A percentile compares a stretch with the other conserved stretches of the same genome.
These are phyloP conservation scores for Castanospermum australe DNA, from an alignment of 306 rosid genomes.

Conservation along the genomic window DNA sequence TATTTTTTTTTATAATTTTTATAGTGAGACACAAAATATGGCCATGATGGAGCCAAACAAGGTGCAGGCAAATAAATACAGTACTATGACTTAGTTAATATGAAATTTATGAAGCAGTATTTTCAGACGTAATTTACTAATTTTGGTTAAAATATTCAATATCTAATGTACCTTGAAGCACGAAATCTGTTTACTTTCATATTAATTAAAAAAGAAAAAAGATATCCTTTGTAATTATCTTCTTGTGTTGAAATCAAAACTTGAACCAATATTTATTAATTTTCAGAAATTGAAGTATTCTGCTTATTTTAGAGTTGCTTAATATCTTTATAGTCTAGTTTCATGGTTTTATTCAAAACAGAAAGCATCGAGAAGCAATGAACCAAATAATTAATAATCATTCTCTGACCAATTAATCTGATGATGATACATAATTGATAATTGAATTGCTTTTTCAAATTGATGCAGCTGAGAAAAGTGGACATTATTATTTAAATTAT, in stretches of 20 bases:
- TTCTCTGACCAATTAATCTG: slow-evolving; percentile 33
- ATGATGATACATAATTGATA: slow-evolving; percentile 35
- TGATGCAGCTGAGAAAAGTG: slow-evolving; percentile 32
- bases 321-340: not conserved
- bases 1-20: no score
- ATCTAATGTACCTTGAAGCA: not conserved
- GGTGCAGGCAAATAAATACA: not conserved
- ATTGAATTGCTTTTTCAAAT: slow-evolving; percentile 20
- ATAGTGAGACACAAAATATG: not conserved
- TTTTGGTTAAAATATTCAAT: not conserved
- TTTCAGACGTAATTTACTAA: not conserved
- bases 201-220: not conserved
- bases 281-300: not conserved
- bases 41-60: not conserved
- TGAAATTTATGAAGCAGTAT: not conserved
- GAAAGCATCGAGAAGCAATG: slow-evolving; percentile 13
- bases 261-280: not conserved
- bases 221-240: not conserved
- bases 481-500: slow-evolving; percentile 30
- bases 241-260: not conserved
- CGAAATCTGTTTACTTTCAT: not conserved
- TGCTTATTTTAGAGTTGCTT: not conserved
- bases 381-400: slow-evolving; percentile 36
- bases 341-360: not conserved
- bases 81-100: not conserved